A percentile compares a stretch with the other conserved stretches of the same genome.
These are phyloP conservation scores for Hydnomerulius pinastri DNA, from an alignment of 768 basidiomycete species.

Conservation along the genomic window DNA sequence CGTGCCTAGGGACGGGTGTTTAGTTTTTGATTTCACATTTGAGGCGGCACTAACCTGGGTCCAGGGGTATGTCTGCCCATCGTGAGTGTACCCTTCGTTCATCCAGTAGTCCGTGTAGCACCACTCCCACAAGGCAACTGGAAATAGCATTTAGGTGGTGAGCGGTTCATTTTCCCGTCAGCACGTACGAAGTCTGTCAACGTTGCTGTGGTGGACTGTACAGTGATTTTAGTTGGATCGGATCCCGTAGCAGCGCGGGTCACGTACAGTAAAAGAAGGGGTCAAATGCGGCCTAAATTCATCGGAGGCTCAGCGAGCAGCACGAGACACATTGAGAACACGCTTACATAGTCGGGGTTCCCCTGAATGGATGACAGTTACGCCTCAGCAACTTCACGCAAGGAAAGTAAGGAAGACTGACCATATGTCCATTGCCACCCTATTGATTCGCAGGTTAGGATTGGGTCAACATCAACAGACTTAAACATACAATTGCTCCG, in stretches of 20 bases:
- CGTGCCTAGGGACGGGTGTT: constrained; percentile 6
- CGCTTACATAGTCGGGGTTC: constrained; percentile 25
- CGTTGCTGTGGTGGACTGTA: constrained; percentile 26
- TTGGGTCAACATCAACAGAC: neutral
- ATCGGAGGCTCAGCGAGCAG: neutral
- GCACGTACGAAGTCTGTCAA: constrained; percentile 24
- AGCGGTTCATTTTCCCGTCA: neutral
- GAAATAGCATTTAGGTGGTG: neutral
- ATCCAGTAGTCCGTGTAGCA: constrained; percentile 31
- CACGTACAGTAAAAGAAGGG: constrained; percentile 28
- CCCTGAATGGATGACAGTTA: constrained; percentile 9
- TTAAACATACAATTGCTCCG: constrained; percentile 14
- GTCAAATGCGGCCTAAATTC: constrained; percentile 22
- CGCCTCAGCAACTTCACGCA: neutral
- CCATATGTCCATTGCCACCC: constrained; percentile 32
- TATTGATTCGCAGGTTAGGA: constrained; percentile 1
- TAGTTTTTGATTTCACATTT: neutral
- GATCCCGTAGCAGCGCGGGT: neutral
- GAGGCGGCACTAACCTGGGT: constrained; percentile 18
- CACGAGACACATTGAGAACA: neutral
- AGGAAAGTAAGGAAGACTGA: constrained; percentile 5
- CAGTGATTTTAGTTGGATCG: neutral
- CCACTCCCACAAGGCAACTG: constrained; percentile 34
- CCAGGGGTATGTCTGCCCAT: constrained; percentile 17
- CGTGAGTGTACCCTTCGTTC: constrained; percentile 20